Evolutionary conservation across 164 flowering plant genomes (phyloP), one percentile per base, ranked within the genome.

Genomic region (Hamamelis virginiana): DNA sequence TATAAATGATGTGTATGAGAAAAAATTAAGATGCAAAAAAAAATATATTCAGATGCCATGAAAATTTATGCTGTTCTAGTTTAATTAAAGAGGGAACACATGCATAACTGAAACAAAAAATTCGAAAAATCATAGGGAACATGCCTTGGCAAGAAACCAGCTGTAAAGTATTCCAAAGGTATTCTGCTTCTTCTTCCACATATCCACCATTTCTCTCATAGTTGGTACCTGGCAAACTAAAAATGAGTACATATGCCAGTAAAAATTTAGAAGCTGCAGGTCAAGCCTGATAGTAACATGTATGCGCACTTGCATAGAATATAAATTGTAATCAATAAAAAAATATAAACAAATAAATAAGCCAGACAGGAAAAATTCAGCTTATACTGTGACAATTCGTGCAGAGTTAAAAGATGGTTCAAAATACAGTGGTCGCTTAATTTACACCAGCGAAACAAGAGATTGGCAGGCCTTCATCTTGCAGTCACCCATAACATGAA

Each of bases 111-210:
- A 18, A 22, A 55, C 23, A 64, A 52, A 61, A 44, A 53, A 41
- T 15, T 16, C 21, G n/a, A 27, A 23, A 60, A 33, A n/a, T 44
- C 14, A 27, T 18, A 26, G 46, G 26, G 45, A 65, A 51, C 84
- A 74, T 85, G 70, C 99, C 95, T 91, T 96, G 22, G 99, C 94
- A 77, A 96, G 97, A 74, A 91, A 86, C 98, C 98, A 93, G 80
- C 94, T 79, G 81, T 91, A 90, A 22, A 93, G 76, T 67, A 96
- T 86, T 69, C 87, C 97, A 75, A 93, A 91, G 28, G 66, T 14
- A 80, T 89, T 95, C 50, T 90, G 84, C 44, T 87, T 85, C 67
- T 88, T 90, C 85, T 78, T 91, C 91, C 88, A 91, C 87, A 83
- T 83, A 13, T 89, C 89, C 57, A 96, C 53, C 99, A 96, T 96